phyloP scores from a whole-genome alignment of 208 protist species.

The Leishmania amazonensis region DNA sequence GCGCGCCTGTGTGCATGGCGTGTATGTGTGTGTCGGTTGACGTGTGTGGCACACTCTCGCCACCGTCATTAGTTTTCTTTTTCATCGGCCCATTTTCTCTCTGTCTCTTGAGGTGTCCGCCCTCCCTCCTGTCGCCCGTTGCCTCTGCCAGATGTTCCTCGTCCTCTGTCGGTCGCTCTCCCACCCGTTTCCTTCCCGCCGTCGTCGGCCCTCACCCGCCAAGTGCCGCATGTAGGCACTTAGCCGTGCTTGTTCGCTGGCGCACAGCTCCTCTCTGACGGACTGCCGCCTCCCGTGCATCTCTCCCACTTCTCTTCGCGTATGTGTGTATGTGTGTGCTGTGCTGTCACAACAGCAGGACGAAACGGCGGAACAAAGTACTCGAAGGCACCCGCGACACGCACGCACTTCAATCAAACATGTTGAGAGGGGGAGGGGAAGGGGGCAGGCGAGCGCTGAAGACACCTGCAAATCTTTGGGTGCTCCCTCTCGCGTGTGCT shows the following conservation, averaged over 20 bases:
- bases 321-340: not conserved
- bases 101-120: not conserved
- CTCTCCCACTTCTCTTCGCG: not conserved
- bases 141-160: not conserved
- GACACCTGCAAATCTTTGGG: not conserved
- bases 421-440: not conserved
- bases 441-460: not conserved
- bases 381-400: not conserved
- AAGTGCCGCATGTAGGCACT: not conserved
- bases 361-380: not conserved
- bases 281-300: not conserved
- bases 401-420: not conserved
- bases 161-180: not conserved
- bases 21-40: not conserved
- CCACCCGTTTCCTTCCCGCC: not conserved
- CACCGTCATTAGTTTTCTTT: not conserved
- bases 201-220: not conserved
- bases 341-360: not conserved
- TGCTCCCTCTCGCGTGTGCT: not conserved
- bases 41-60: not conserved
- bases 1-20: not conserved
- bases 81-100: not conserved
- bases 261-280: not conserved
- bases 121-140: not conserved
- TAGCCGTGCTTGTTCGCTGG: not conserved